Conservation (phyloP, 2,329 filamentous ascomycete genomes). For the Verticillium nubilum region DNA sequence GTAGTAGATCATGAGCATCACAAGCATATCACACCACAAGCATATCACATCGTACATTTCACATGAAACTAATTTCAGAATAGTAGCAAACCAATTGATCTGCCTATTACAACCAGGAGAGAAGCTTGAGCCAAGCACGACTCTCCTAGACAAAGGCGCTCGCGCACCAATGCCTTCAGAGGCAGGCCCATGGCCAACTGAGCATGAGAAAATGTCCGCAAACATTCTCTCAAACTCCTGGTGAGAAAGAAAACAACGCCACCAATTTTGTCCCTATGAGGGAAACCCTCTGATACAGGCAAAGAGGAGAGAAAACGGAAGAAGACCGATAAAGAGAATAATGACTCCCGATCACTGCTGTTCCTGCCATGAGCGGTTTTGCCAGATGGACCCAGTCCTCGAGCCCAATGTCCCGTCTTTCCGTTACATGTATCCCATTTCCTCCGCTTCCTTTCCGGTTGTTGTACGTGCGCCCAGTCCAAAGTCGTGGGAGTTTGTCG, state of each 20-base stretch:
- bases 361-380: neutral
- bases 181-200: neutral
- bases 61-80: neutral
- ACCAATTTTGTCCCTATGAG: neutral
- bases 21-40: neutral
- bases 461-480: too few species aligned
- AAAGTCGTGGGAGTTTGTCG: too few species aligned
- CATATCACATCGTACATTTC: neutral
- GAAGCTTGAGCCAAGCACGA: neutral
- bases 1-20: too few species aligned
- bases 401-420: neutral
- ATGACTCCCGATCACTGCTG: neutral
- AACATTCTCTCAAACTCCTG: neutral
- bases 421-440: too few species aligned
- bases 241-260: neutral
- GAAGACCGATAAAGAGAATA: neutral
- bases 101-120: neutral
- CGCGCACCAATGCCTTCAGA: neutral
- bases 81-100: neutral
- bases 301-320: neutral
- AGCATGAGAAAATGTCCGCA: neutral
- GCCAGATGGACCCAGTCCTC: neutral
- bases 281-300: neutral
- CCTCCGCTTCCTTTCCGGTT: neutral
- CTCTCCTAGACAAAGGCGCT: neutral